Conservation (phyloP, 345 rosid species). For the Arabidopsis thaliana region DNA sequence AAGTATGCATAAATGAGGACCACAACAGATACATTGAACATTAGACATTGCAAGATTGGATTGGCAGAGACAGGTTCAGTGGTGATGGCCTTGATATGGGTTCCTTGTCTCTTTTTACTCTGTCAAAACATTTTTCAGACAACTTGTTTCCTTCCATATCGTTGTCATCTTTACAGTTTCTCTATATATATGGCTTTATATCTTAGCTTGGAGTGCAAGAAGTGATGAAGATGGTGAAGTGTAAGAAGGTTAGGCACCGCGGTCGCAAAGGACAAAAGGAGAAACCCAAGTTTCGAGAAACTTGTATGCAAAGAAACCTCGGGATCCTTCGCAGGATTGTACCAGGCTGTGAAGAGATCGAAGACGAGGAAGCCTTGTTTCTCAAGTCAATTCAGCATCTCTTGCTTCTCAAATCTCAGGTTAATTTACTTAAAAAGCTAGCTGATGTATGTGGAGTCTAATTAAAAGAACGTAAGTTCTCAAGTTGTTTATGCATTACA, state of each 20-base stretch:
- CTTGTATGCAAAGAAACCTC: conserved; percentile 48
- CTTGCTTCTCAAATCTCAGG: conserved; percentile 49
- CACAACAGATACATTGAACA: conserved; percentile 44
- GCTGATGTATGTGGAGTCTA: conserved; percentile 46
- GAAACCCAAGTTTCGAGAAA: conserved; percentile 40
- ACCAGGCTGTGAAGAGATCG: conserved; percentile 54
- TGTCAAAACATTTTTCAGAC: conserved; percentile 33
- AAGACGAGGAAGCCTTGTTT: conserved; percentile 54
- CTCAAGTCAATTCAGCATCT: conserved; percentile 57
- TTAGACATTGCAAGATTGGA: conserved; percentile 31
- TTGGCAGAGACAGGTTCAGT: conserved; percentile 42
- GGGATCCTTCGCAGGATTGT: conserved; percentile 47
- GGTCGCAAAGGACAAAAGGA: conserved; percentile 40
- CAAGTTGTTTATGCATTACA: conserved; percentile 28
- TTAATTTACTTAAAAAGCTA: conserved; percentile 49
- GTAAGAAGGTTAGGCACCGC: conserved; percentile 34
- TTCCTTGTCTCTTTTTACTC: conserved; percentile 31
- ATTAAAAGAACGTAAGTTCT: conserved; percentile 36
- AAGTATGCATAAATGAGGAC: conserved; percentile 35
- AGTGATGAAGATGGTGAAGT: conserved; percentile 28
- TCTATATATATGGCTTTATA: background rate
- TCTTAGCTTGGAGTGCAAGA: conserved; percentile 1
- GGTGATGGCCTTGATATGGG: conserved; percentile 45
- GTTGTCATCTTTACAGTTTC: conserved; percentile 40
- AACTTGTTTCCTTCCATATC: conserved; percentile 46